Conservation (phyloP, 192 early-diverging fungal species). For the Diversispora eburnea region DNA sequence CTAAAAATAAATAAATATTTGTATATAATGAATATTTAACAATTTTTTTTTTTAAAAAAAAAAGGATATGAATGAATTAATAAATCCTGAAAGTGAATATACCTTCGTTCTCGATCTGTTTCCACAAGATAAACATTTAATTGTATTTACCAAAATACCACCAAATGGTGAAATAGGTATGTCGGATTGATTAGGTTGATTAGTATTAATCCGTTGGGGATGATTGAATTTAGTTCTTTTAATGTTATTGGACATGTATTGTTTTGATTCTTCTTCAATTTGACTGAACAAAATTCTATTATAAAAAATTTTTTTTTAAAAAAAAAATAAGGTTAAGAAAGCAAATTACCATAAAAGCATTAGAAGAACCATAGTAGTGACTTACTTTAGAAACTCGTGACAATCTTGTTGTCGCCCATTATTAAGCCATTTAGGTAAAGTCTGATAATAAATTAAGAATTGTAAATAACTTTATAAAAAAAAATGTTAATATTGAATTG, state of each 20-base stretch:
- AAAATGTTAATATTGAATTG: not conserved
- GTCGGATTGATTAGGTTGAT: not conserved
- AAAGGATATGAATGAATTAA: not conserved
- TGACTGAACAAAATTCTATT: constrained; percentile 23
- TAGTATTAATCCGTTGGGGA: not conserved
- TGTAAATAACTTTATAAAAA: not conserved
- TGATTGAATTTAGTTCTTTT: not conserved
- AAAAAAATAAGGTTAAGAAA: not conserved
- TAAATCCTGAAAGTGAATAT: not conserved
- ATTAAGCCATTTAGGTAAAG: constrained; percentile 19
- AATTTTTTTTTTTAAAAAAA: not conserved
- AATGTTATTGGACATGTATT: not conserved
- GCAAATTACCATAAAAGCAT: not conserved
- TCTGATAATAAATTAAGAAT: not conserved
- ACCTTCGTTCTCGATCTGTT: constrained; percentile 15
- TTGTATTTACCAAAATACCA: constrained; percentile 18
- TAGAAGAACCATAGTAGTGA: not conserved
- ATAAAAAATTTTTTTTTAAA: not conserved
- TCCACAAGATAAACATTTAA: constrained; percentile 14
- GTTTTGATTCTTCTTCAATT: constrained; percentile 14
- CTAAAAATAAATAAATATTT: not conserved
- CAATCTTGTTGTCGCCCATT: constrained; percentile 26
- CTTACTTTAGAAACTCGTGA: constrained; percentile 26
- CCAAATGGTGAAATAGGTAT: constrained; percentile 6
- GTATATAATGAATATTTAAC: not conserved